Evolutionary conservation across 345 rosid genomes (phyloP), one percentile per base, ranked within the genome.

Genomic region (Kandelia obovata): DNA sequence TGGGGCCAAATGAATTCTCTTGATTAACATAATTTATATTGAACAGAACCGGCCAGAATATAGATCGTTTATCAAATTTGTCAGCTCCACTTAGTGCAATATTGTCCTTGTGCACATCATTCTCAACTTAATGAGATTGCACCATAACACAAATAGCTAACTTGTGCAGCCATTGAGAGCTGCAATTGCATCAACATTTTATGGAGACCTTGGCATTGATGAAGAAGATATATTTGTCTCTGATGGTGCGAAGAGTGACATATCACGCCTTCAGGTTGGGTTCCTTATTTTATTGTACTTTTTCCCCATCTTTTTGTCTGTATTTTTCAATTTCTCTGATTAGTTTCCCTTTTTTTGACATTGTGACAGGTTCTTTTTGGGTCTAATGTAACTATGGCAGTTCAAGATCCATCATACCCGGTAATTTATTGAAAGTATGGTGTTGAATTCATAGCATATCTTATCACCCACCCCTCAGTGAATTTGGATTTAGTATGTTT

Each of bases 321-420:
- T 17, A 6, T 43, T 43, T 21, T 46, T 53, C 53, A 20, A 20
- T 62, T 8, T 32, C 49, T 2, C 28, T 15, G 26, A 26, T 60
- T 64, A 49, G 49, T 39, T 39, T 61, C 28, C n/a, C 27, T 66
- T 65, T 46, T 34, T 75, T 34, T 64, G 55, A 51, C 61, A 72
- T 52, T 77, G 37, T 80, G 27, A 49, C 87, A 89, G 98, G 73
- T 88, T 70, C 79, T 89, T 79, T 89, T 94, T 82, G 98, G 98
- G 57, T 86, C 95, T 66, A 65, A 88, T 26, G 87, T 87, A 56
- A 83, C 97, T 19, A 73, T 91, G 79, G 96, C 97, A 13, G 97
- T 94, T 70, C 98, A 94, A 85, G 98, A 94, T 73, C 98, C 98
- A 67, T 94, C 98, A 69, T 91, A 91, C 75, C 98, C 98, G 92